Base-by-base conservation (phyloP, 2,329 filamentous ascomycete species). In the Penicillium janthinellum region DNA sequence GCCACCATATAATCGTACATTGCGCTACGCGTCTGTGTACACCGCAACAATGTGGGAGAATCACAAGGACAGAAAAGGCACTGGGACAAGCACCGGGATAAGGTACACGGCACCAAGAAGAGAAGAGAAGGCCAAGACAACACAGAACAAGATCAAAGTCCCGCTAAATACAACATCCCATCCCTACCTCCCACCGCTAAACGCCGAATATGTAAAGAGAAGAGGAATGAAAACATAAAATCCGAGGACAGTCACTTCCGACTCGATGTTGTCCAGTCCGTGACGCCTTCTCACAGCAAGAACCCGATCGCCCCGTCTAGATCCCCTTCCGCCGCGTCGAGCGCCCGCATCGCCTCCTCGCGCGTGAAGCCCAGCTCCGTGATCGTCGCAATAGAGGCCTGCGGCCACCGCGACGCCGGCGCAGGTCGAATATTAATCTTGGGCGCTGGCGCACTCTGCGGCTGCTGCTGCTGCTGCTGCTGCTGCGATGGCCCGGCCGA, bases 251-350 rank as follows among this genome's bases (percentile, higher is more conserved):
- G n/a, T 17, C 12, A 34, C 25, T 5, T 31, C 22, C 22, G 25
- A 2, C 6, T 47, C 25, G 44, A 47, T 28, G 28, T 8, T 22
- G 31, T 47, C 14, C 25, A n/a, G 42, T 50, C 47, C 14, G 15
- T n/a, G 25, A 25, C 14, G 2, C 47, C 17, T 12, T 41, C 56
- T 51, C 63, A 78, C 61, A 88, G 91, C 54, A 97, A 84, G 63
- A 96, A 82, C 51, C 89, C 88, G 49, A 92, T 93, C n/a, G 94
- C 94, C 64, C 88, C 86, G 63, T 98, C 91, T 7, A 97, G 86
- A 70, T 98, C 91, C 20, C 95, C 94, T 20, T 88, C 88, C 15
- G 91, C 90, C 34, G 91, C 91, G 70, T 92, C 86, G 54, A 99
- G 80, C 2, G 93, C 92, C 60, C 89, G 87, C 54, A 95, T 83